Evolutionary conservation across 768 basidiomycete genomes (phyloP), one percentile per base, ranked within the genome.

Genomic region (Peribolospora kevripleyi): DNA sequence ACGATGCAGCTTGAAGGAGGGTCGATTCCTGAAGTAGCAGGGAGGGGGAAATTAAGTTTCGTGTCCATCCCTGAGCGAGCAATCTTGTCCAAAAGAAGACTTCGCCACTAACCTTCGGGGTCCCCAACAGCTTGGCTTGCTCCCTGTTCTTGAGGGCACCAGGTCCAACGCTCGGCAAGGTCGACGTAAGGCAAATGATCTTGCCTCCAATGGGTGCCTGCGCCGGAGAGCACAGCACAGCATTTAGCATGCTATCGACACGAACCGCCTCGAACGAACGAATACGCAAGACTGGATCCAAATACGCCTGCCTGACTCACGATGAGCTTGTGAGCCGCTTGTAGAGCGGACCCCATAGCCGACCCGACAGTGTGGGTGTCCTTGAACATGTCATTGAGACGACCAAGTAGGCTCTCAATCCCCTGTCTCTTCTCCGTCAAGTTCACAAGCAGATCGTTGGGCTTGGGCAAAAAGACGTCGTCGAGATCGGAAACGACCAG

Each of bases 401-500:
- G 72, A 13, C 79, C 76, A 1, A 98, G 75, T 36, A 98, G 75
- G 11, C 73, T 69, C 65, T 97, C 91, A 49, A 97, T 69, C 2
- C 81, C 78, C 0, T 77, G 70, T 46, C 83, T 78, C 7, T 81
- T 75, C 69, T 97, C 93, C 9, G 78, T 75, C 57, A 97, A 71
- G 71, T 95, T 97, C 64, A 97, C 83, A 42, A 97, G 78, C n/a
- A 97, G 73, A 66, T 97, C 91, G 50, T 77, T 84, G 4, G 93
- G 93, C 68, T 91, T 90, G 3, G 93, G 93, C 37, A 98, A 72
- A 75, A 95, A 98, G 54, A 97, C 86, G 61, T 98, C 93, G 42
- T 95, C 87, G 46, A 88, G 77, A 66, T 98, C 93, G 1, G 87
- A 85, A 6, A 98, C 87, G 48, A 98, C 93, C 42, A 98, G 78